Conservation (phyloP, 148 eudicot species). For the Heliosperma pusillum region DNA sequence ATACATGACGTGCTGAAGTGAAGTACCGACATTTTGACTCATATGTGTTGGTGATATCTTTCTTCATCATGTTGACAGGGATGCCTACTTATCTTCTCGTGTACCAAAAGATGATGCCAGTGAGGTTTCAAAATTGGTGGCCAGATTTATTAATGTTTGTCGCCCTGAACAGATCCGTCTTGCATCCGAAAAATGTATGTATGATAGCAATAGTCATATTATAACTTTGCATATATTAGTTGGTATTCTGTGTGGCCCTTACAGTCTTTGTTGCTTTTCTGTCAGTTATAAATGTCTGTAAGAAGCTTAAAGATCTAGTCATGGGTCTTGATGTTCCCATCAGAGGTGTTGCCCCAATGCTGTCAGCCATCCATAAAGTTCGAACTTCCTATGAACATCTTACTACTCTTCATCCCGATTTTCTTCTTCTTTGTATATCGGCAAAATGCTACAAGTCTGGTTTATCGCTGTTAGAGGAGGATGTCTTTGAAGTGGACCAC, state of each 20-base stretch:
- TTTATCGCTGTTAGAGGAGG: slow-evolving; percentile 60
- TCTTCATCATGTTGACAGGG: slow-evolving; percentile 43
- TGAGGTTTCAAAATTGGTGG: slow-evolving; percentile 40
- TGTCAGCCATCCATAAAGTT: slow-evolving; percentile 68
- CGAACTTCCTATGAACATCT: slow-evolving; percentile 69
- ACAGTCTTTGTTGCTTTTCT: slow-evolving; percentile 9
- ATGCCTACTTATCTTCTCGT: slow-evolving; percentile 54
- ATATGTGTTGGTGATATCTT: background rate
- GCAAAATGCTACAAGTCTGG: slow-evolving; percentile 86
- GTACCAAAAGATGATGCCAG: slow-evolving; percentile 53
- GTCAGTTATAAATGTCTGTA: slow-evolving; percentile 75
- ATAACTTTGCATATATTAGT: background rate
- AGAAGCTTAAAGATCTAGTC: slow-evolving; percentile 78
- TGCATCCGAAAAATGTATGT: slow-evolving; percentile 81
- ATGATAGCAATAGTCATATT: background rate
- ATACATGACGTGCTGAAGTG: background rate
- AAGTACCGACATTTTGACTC: background rate
- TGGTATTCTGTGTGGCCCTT: slow-evolving; percentile 4
- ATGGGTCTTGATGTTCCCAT: slow-evolving; percentile 61
- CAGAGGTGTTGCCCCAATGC: slow-evolving; percentile 76
- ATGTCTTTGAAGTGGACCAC: slow-evolving; percentile 76
- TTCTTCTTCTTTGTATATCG: slow-evolving; percentile 71
- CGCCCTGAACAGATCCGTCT: slow-evolving; percentile 76
- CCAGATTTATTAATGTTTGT: slow-evolving; percentile 64
- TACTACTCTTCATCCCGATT: slow-evolving; percentile 82